Base-by-base conservation (phyloP, 2,329 filamentous ascomycete species). In the Fusarium oligoseptatum region DNA sequence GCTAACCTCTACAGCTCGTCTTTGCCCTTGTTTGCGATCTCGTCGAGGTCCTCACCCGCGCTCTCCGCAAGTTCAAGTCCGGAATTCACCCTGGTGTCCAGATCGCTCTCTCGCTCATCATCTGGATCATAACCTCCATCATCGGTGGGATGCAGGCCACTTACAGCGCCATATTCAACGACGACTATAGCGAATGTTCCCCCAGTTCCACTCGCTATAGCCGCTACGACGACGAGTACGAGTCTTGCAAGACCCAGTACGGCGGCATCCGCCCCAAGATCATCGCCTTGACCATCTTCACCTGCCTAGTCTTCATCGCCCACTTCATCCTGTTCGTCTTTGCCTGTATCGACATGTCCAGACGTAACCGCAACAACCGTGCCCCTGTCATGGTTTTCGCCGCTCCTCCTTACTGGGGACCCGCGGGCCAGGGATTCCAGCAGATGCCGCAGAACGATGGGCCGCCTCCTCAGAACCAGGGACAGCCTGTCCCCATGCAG, bases 71-170 rank as follows among this genome's bases (percentile, higher is more conserved):
- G 8, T 79, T 76, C 58, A 76, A 80, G 27, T 72, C 72, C 4
- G 83, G 84, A 41, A 84, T 87, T 22, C 84, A 85, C 62, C 85
- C 86, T 1, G 85, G 84, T 29, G 83, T 82, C 9, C 85, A 87
- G 56, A 83, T 87, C 37, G 84, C 77, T 62, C 45, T 85, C 15
- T 83, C 83, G 36, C 83, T 87, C 3, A 60, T 87, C 69, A 78
- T 87, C 64, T 86, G 83, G 82, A 71, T 87, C 8, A 66, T 77
- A 24, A 77, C 80, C n/a, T 55, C 77, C 41, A 32, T 80, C 14
- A 67, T 80, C 3, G 78, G 79, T 37, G 77, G 72, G 55, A 50
- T 81, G 27, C 68, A 80, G 52, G 62, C 68, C 24, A 67, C 76
- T 20, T 57, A 57, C 34, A 39, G 55, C 15, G 34, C 20, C 34